Conservation (phyloP, 441 rosid genomes). For the Gossypium armourianum region DNA sequence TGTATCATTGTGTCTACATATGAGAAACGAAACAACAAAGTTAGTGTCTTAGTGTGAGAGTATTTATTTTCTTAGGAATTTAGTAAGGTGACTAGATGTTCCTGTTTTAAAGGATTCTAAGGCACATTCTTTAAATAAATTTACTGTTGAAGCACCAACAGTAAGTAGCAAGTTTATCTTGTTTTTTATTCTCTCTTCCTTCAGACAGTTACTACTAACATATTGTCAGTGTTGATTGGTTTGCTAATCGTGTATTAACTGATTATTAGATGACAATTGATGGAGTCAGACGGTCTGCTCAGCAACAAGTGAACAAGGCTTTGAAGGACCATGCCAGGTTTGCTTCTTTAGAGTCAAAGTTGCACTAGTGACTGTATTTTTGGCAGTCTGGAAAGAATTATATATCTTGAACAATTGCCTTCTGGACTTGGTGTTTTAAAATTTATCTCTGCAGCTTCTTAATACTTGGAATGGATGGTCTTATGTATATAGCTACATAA, state of each 20-base stretch:
- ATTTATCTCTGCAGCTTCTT: not conserved
- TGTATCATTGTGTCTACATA: not conserved
- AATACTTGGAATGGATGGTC: not conserved
- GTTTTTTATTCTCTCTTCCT: not conserved
- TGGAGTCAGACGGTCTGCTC: slow-evolving; percentile 94
- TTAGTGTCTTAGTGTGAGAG: not conserved
- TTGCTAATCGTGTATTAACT: slow-evolving; percentile 13
- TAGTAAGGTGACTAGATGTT: not conserved
- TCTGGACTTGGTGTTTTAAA: not conserved
- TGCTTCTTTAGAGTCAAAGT: slow-evolving; percentile 13
- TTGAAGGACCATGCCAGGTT: slow-evolving; percentile 89
- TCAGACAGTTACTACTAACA: not conserved
- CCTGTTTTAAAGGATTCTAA: not conserved
- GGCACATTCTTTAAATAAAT: not conserved
- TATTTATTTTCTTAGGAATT: not conserved
- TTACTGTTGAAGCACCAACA: not conserved
- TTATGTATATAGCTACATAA: not conserved
- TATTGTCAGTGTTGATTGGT: slow-evolving; percentile 19
- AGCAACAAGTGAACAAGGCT: slow-evolving; percentile 80
- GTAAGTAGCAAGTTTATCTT: not conserved
- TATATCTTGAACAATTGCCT: not conserved
- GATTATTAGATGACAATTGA: slow-evolving; percentile 78
- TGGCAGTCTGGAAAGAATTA: not conserved
- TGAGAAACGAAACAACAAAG: not conserved
- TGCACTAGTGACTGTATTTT: not conserved